A percentile compares a stretch with the other conserved stretches of the same genome.
Evolutionary conservation across 2,329 filamentous ascomycete genomes (phyloP).

Genomic region (Fusarium nurragi): DNA sequence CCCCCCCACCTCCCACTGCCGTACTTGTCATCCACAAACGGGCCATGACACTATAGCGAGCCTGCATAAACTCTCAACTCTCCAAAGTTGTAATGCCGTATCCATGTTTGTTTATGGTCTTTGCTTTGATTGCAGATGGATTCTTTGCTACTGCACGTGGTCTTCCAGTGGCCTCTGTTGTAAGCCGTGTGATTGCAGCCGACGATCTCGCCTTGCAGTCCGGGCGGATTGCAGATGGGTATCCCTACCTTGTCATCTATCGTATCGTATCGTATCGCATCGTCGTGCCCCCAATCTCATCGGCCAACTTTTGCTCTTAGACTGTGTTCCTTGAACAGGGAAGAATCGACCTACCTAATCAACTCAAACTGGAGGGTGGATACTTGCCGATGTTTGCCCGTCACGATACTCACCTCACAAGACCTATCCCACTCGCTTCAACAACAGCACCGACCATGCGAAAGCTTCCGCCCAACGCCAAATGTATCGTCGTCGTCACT

Average conservation of each 20-base stretch:
- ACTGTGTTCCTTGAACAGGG: neutral
- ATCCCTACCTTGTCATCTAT: constrained; percentile 27
- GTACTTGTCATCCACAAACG: constrained; percentile 21
- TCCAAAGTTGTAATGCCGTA: neutral
- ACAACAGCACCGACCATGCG: constrained; percentile 18
- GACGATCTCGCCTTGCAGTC: constrained; percentile 16
- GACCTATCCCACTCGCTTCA: constrained; percentile 8
- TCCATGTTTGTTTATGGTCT: constrained; percentile 23
- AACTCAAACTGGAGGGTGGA: neutral
- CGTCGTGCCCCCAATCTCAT: neutral
- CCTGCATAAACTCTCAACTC: constrained; percentile 11
- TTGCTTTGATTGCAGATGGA: constrained; percentile 23
- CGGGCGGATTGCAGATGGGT: constrained; percentile 21
- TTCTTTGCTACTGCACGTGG: too few species aligned
- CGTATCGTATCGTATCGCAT: neutral
- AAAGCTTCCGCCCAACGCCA: neutral
- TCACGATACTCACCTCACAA: constrained; percentile 3
- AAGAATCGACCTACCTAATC: too few species aligned
- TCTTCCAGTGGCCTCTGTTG: neutral
- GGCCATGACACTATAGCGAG: constrained; percentile 17
- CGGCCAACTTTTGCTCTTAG: constrained; percentile 13
- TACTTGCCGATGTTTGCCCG: constrained; percentile 19
- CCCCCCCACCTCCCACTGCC: constrained; percentile 20
- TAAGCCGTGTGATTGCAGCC: neutral
- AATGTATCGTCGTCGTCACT: constrained; percentile 12